Conservation (phyloP, 345 rosid genomes). For the Melaleuca alternifolia region DNA sequence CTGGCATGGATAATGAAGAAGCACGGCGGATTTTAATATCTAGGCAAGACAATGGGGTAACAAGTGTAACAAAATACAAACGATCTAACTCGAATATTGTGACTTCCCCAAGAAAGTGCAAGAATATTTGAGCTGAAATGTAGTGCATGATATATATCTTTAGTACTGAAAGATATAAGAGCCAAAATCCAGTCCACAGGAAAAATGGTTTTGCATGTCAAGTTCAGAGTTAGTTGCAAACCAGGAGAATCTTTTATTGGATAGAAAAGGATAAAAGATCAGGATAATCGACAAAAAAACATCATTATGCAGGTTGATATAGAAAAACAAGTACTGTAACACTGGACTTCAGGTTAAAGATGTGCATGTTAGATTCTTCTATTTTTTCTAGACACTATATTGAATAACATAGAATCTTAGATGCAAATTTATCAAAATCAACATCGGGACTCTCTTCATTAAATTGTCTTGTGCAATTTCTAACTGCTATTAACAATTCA, state of each 20-base stretch:
- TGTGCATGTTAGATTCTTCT: background rate
- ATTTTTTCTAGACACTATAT: background rate
- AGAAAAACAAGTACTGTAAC: background rate
- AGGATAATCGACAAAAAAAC: background rate
- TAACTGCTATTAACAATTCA: background rate
- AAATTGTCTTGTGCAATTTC: background rate
- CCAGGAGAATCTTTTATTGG: background rate
- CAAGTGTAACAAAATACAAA: background rate
- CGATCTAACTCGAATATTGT: background rate
- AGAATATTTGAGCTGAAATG: background rate
- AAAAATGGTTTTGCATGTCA: background rate
- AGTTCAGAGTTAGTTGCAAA: background rate
- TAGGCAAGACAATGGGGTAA: background rate
- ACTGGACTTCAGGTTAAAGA: background rate
- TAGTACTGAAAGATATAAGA: background rate
- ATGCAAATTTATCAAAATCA: background rate
- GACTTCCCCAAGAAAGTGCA: background rate
- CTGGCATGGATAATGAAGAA: slow-evolving; percentile 16
- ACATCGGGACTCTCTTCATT: background rate
- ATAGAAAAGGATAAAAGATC: background rate
- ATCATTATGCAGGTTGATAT: background rate
- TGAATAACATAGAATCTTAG: background rate
- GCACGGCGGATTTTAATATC: background rate
- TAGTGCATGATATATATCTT: background rate
- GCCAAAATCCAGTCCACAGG: background rate